A percentile compares a stretch with the other conserved stretches of the same genome.
Evolutionary conservation across 2,329 filamentous ascomycete species (phyloP).

Genomic region (Penicillium sclerotigenum): DNA sequence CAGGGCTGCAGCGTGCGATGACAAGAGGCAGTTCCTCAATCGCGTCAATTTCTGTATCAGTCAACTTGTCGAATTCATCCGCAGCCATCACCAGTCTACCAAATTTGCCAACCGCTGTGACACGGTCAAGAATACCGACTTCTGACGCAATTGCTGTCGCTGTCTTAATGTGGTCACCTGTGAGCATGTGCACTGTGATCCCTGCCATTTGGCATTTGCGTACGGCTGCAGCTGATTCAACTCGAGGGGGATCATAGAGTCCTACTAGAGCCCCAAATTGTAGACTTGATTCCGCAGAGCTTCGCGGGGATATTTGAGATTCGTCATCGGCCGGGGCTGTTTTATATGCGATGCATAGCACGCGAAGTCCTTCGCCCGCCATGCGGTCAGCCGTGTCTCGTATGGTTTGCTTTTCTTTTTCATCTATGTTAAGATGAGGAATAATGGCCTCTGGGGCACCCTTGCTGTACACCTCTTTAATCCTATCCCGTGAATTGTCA

Average conservation of each 20-base stretch:
- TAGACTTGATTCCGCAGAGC: slow-evolving; percentile 53
- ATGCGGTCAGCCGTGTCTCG: slow-evolving; percentile 52
- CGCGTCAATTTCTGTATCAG: slow-evolving; percentile 57
- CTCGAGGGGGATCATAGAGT: slow-evolving; percentile 60
- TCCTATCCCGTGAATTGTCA: slow-evolving; percentile 25
- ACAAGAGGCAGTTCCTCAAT: slow-evolving; percentile 74
- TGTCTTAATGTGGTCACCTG: slow-evolving; percentile 57
- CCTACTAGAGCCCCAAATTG: slow-evolving; percentile 58
- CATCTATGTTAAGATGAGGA: slow-evolving; percentile 16
- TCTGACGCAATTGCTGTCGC: slow-evolving; percentile 57
- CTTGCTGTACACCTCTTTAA: slow-evolving; percentile 55
- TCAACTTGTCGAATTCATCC: slow-evolving; percentile 54
- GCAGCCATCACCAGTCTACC: slow-evolving; percentile 52
- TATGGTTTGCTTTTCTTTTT: slow-evolving; percentile 21
- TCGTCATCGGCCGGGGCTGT: slow-evolving; percentile 28
- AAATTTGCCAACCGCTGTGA: slow-evolving; percentile 43
- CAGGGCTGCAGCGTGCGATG: slow-evolving; percentile 77
- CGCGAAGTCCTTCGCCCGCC: slow-evolving; percentile 58
- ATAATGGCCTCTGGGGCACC: slow-evolving; percentile 62
- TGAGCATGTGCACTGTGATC: slow-evolving; percentile 58
- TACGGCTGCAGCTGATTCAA: slow-evolving; percentile 58
- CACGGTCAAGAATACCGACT: slow-evolving; percentile 52
- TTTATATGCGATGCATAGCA: slow-evolving; percentile 55
- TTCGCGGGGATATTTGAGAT: slow-evolving; percentile 40
- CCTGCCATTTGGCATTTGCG: slow-evolving; percentile 53